phyloP scores from a whole-genome alignment of 306 rosid species.

The Ormosia semicastrata region DNA sequence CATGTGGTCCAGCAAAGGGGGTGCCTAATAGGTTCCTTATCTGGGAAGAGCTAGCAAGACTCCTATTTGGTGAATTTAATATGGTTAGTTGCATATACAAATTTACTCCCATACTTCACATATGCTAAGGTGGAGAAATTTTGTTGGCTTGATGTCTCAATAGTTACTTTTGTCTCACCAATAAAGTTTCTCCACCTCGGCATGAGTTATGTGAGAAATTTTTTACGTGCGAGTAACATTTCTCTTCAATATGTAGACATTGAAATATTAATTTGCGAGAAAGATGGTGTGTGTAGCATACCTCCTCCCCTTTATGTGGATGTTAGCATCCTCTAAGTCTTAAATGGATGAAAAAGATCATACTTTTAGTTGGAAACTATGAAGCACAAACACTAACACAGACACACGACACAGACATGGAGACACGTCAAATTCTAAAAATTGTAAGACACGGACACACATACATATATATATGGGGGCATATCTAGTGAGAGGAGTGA shows the following conservation, averaged over 20 bases:
- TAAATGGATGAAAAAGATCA: not conserved
- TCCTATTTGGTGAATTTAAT: not conserved
- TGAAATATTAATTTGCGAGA: not conserved
- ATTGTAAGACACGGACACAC: too few species aligned
- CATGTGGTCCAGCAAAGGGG: too few species aligned
- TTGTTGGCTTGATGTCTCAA: not conserved
- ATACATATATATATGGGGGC: too few species aligned
- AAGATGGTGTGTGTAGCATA: not conserved
- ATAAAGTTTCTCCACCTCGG: not conserved
- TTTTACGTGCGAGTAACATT: not conserved
- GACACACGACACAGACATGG: too few species aligned
- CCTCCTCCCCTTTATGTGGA: not conserved
- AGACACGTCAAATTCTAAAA: too few species aligned
- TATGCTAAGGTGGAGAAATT: not conserved
- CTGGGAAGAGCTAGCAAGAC: not conserved
- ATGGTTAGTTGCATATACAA: not conserved
- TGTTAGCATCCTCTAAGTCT: not conserved
- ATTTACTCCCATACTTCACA: not conserved
- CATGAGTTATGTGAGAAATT: not conserved
- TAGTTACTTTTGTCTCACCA: not conserved
- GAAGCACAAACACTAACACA: too few species aligned
- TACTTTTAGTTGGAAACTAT: not conserved
- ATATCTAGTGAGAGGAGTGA: too few species aligned
- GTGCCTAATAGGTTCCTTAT: not conserved
- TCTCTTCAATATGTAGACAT: not conserved